Evolutionary conservation across 768 basidiomycete genomes (phyloP).

Genomic region (Arthromyces matolae): DNA sequence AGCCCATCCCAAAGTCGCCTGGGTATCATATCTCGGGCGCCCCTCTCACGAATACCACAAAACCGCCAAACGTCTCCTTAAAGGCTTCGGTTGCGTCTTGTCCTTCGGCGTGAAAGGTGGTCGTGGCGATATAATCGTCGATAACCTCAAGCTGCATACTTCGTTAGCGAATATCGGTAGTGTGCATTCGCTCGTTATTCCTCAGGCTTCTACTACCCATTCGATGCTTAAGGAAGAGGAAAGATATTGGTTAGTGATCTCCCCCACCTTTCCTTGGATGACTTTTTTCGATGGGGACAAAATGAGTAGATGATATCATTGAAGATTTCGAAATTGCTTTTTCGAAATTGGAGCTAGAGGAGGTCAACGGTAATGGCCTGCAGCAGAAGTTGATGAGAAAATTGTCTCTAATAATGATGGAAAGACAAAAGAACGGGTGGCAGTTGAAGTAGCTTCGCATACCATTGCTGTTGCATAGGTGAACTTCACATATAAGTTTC

Average conservation of each 20-base stretch:
- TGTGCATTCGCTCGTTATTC: constrained; percentile 57
- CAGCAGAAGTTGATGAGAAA: no score
- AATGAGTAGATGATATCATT: constrained; percentile 6
- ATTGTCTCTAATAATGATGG: no score
- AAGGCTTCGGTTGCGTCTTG: constrained; percentile 54
- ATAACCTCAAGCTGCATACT: constrained; percentile 33
- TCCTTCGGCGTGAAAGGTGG: constrained; percentile 58
- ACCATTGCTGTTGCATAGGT: no score
- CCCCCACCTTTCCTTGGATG: no score
- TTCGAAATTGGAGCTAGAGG: background rate
- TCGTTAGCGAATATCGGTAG: constrained; percentile 39
- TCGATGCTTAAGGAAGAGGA: constrained; percentile 49
- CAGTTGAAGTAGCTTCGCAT: no score
- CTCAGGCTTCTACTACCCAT: constrained; percentile 60
- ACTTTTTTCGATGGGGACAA: no score
- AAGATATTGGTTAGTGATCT: constrained; percentile 20
- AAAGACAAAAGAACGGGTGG: no score
- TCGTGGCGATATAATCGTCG: constrained; percentile 27
- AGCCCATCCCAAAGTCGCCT: no score
- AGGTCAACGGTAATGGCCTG: no score
- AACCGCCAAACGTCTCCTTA: constrained; percentile 42
- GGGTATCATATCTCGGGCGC: no score
- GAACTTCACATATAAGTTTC: no score
- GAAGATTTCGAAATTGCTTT: constrained; percentile 9
- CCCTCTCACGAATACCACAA: constrained; percentile 46